Conservation (phyloP, 768 basidiomycete genomes). For the Rhodotorula sphaerocarpa region DNA sequence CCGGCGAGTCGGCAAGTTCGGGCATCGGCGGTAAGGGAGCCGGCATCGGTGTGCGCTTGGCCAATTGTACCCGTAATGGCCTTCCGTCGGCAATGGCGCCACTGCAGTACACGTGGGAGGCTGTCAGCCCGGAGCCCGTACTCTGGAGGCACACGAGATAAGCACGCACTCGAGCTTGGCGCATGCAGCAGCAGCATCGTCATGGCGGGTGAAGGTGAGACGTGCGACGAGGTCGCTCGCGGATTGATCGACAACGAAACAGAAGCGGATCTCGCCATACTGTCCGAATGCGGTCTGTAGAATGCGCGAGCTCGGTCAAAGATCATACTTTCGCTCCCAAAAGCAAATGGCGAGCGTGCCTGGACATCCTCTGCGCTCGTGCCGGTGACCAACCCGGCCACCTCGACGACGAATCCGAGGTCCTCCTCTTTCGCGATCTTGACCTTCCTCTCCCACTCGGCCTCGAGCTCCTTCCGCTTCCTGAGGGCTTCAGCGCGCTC, state of each 20-base stretch:
- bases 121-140: too few relatives aligned
- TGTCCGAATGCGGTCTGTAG: constrained; percentile 26
- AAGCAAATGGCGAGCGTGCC: neutral
- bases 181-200: constrained; percentile 21
- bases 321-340: too few relatives aligned
- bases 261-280: constrained; percentile 31
- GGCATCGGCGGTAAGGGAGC: neutral
- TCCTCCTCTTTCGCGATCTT: constrained; percentile 14
- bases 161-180: constrained; percentile 24
- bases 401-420: constrained; percentile 28
- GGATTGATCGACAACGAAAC: constrained; percentile 20
- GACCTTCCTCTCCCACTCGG: neutral
- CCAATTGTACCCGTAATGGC: constrained; percentile 13
- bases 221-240: constrained; percentile 13
- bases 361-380: constrained; percentile 34
- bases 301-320: neutral
- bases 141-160: too few relatives aligned
- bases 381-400: constrained; percentile 24
- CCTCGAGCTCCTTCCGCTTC: constrained; percentile 8
- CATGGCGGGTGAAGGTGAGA: constrained; percentile 19
- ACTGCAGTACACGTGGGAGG: neutral
- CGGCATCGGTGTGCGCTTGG: constrained; percentile 6
- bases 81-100: constrained; percentile 34
- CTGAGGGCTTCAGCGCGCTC: neutral
- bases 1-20: neutral